These are phyloP conservation scores for Lactarius quietus DNA, from an alignment of 768 basidiomycete species.

Conservation along the genomic window DNA sequence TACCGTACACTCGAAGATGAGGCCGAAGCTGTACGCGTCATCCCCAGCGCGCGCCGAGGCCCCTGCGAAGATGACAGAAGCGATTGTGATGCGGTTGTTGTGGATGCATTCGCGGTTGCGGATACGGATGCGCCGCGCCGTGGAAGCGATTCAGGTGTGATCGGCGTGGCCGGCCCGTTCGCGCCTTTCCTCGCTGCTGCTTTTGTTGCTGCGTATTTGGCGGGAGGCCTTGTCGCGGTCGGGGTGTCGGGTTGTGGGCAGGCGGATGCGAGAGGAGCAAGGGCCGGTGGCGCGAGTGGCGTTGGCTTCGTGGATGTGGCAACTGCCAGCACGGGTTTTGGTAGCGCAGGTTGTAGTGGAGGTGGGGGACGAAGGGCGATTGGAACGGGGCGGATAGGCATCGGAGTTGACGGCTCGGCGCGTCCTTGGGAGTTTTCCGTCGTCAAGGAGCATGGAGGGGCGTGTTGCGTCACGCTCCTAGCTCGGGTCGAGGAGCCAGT, in stretches of 20 bases:
- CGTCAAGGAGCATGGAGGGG: neutral
- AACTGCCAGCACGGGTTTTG: neutral
- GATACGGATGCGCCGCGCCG: neutral
- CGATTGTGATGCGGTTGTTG: neutral
- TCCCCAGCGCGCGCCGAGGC: conserved; percentile 9
- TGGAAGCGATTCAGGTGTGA: neutral
- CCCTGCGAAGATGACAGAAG: conserved; percentile 4
- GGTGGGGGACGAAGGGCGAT: neutral
- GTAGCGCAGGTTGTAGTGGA: neutral
- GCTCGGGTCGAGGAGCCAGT: neutral
- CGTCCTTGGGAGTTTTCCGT: neutral
- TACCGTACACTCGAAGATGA: neutral
- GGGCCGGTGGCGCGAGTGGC: neutral
- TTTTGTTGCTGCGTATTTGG: neutral
- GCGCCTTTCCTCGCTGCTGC: neutral
- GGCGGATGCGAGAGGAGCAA: neutral
- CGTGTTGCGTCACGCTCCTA: neutral
- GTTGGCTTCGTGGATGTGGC: neutral
- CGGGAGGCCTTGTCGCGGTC: neutral
- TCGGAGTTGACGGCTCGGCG: conserved; percentile 6
- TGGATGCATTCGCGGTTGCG: neutral
- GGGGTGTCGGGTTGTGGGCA: neutral
- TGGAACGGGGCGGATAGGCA: conserved; percentile 2
- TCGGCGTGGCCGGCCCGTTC: neutral
- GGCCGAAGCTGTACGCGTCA: conserved; percentile 6